These are phyloP conservation scores for Paratinospora sagittata DNA, from an alignment of 164 flowering plant species.

Conservation along the genomic window DNA sequence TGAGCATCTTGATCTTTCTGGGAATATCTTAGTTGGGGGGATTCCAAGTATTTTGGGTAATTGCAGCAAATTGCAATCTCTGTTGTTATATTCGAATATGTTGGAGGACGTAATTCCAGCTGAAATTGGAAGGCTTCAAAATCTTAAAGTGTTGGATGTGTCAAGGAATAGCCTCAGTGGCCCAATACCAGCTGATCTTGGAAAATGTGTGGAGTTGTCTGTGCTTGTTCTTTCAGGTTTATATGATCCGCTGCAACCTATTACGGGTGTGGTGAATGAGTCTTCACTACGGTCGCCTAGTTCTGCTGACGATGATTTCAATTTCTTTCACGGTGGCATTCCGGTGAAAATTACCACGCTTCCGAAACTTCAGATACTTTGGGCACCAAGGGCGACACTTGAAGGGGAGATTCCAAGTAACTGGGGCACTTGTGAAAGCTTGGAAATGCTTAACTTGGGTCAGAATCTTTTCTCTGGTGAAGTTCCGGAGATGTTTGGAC, in stretches of 20 bases:
- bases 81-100: constrained; percentile 57
- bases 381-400: constrained; percentile 71
- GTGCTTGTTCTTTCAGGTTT: constrained; percentile 64
- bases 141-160: constrained; percentile 63
- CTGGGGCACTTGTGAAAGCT: constrained; percentile 68
- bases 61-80: constrained; percentile 33
- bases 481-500: constrained; percentile 32
- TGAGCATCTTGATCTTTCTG: constrained; percentile 64
- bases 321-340: constrained; percentile 61
- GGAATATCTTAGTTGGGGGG: constrained; percentile 39
- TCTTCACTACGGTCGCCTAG: constrained; percentile 14
- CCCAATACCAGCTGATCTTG: constrained; percentile 41
- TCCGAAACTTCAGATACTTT: constrained; percentile 64
- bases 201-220: constrained; percentile 37
- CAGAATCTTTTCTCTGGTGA: constrained; percentile 55
- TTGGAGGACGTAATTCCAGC: constrained; percentile 50
- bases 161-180: constrained; percentile 64
- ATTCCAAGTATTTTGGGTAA: constrained; percentile 58
- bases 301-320: constrained; percentile 46
- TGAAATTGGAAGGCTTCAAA: constrained; percentile 50
- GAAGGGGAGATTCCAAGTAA: constrained; percentile 47
- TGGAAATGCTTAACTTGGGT: constrained; percentile 75
- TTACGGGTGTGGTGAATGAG: constrained; percentile 7
- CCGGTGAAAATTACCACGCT: constrained; percentile 50
- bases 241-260: constrained; percentile 34